Conservation (phyloP, 2,329 filamentous ascomycete species). For the Stenocarpella maydis region DNA sequence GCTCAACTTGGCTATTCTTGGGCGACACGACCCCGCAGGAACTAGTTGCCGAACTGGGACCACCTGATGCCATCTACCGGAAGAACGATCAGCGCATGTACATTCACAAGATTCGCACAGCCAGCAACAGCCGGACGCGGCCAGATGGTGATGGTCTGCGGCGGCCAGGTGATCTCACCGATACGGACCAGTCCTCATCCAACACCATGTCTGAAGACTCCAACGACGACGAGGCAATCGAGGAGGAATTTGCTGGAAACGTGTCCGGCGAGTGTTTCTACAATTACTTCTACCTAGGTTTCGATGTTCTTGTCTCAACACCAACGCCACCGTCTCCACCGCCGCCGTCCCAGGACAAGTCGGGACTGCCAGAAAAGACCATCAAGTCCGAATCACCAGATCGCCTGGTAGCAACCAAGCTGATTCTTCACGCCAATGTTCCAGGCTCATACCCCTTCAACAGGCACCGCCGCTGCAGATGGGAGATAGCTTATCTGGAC, state of each 20-base stretch:
- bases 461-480: slow-evolving; percentile 86
- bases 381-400: slow-evolving; percentile 60
- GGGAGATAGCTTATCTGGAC: slow-evolving; percentile 73
- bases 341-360: slow-evolving; percentile 59
- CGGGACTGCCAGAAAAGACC: slow-evolving; percentile 41
- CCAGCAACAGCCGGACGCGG: slow-evolving; percentile 59
- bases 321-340: slow-evolving; percentile 71
- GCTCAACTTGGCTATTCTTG: slow-evolving; percentile 75
- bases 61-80: slow-evolving; percentile 91
- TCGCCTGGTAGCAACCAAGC: slow-evolving; percentile 83
- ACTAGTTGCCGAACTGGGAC: slow-evolving; percentile 86
- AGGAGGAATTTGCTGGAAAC: slow-evolving; percentile 62
- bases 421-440: slow-evolving; percentile 94
- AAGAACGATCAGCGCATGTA: slow-evolving; percentile 90
- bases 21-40: slow-evolving; percentile 93
- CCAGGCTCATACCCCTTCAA: slow-evolving; percentile 98
- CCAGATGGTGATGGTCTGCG: slow-evolving; percentile 54
- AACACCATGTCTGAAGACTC: slow-evolving; percentile 76
- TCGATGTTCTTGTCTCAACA: slow-evolving; percentile 90
- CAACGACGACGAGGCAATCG: slow-evolving; percentile 66
- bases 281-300: slow-evolving; percentile 96
- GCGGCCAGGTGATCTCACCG: slow-evolving; percentile 66
- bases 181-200: slow-evolving; percentile 79
- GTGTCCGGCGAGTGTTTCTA: slow-evolving; percentile 84
- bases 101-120: slow-evolving; percentile 74